phyloP scores from a whole-genome alignment of 2,329 filamentous ascomycete genomes.

The Cercospora nicotianae region DNA sequence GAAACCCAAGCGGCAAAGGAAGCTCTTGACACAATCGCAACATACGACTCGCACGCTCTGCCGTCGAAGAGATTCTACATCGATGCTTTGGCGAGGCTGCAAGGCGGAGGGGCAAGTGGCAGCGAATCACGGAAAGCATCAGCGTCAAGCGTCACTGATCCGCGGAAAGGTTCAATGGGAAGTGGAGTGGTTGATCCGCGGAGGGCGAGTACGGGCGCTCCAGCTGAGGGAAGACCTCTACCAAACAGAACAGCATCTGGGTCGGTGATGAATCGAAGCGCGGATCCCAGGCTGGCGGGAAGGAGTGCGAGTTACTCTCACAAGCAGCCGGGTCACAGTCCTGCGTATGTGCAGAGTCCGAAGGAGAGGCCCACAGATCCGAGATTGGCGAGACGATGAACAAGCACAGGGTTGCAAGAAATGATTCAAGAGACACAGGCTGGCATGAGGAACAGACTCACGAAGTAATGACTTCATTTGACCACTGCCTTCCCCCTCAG shows the following conservation, averaged over 20 bases:
- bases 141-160: neutral
- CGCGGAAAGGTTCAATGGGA: neutral
- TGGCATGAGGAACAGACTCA: no score
- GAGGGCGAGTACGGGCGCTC: neutral
- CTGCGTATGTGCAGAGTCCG: neutral
- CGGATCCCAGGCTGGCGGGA: constrained; percentile 3
- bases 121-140: neutral
- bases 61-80: constrained; percentile 22
- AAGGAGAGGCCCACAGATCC: constrained; percentile 7
- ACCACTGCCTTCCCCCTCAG: neutral
- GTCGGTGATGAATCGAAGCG: neutral
- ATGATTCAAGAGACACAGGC: neutral
- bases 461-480: neutral
- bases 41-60: constrained; percentile 27
- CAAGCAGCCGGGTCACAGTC: neutral
- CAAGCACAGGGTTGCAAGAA: no score
- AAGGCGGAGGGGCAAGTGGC: neutral
- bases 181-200: neutral
- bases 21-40: constrained; percentile 19
- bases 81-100: constrained; percentile 20
- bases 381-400: constrained; percentile 9
- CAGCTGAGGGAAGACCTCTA: neutral
- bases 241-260: neutral
- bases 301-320: constrained; percentile 1
- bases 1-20: constrained; percentile 22